These are phyloP conservation scores for Tylopilus orsonianus DNA, from an alignment of 1,284 basidiomycete genomes.

Conservation along the genomic window DNA sequence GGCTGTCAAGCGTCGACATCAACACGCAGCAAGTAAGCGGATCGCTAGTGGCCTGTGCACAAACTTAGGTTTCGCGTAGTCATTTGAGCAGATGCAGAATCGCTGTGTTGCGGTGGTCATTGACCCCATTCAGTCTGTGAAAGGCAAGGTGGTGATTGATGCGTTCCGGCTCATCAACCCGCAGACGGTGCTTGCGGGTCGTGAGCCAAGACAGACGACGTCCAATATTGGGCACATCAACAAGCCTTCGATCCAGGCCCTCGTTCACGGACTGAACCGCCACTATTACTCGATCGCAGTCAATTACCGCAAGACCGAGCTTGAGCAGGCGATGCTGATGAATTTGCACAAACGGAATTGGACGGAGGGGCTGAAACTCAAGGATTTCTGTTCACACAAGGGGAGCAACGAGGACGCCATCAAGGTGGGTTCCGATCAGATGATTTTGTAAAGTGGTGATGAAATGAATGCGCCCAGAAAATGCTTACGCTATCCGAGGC, in stretches of 20 bases:
- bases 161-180: conserved; percentile 97
- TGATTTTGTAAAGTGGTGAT: conserved; percentile 8
- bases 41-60: conserved; percentile 6
- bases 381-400: conserved; percentile 86
- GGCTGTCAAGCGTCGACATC: conserved; percentile 98
- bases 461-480: conserved; percentile 50
- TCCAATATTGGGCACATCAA: conserved; percentile 99
- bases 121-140: conserved; percentile 99
- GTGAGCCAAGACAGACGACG: conserved; percentile 96
- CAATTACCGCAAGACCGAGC: conserved; percentile 94
- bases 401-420: conserved; percentile 87
- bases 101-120: conserved; percentile 98
- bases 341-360: conserved; percentile 97
- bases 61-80: conserved; percentile 49
- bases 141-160: conserved; percentile 98
- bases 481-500: conserved; percentile 90
- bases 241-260: conserved; percentile 96
- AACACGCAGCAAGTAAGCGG: conserved; percentile 91
- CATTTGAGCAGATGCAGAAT: conserved; percentile 94
- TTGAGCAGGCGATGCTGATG: conserved; percentile 98
- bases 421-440: conserved; percentile 59
- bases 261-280: conserved; percentile 93
- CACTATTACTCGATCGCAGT: conserved; percentile 98
- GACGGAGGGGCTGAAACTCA: conserved; percentile 92
- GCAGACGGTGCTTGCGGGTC: conserved; percentile 81